Conservation (phyloP, 257 asterid species). For the Oldenlandia corymbosa region DNA sequence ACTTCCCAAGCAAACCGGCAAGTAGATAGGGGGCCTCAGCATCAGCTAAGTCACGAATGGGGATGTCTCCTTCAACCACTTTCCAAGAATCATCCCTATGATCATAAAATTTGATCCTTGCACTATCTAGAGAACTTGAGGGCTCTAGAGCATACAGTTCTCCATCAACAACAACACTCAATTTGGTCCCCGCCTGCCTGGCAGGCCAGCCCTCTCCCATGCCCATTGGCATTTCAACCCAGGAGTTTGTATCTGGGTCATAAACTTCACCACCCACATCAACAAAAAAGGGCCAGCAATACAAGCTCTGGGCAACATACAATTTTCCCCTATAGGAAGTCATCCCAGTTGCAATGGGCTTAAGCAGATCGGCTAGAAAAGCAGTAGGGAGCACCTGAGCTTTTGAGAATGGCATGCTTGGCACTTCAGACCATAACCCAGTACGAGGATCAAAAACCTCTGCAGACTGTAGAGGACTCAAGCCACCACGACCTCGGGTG, state of each 20-base stretch:
- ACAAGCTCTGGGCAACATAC: slow-evolving; percentile 85
- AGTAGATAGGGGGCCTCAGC: slow-evolving; percentile 78
- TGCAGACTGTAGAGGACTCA: slow-evolving; percentile 80
- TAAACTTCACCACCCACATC: slow-evolving; percentile 97
- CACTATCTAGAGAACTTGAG: slow-evolving; percentile 58
- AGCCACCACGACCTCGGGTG: slow-evolving; percentile 65
- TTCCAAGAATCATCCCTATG: slow-evolving; percentile 79
- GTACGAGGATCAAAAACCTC: slow-evolving; percentile 79
- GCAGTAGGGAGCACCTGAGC: slow-evolving; percentile 84
- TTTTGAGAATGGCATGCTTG: slow-evolving; percentile 87
- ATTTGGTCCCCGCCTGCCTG: slow-evolving; percentile 78
- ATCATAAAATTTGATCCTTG: slow-evolving; percentile 81
- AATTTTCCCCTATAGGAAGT: slow-evolving; percentile 73
- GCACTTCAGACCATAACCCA: slow-evolving; percentile 70
- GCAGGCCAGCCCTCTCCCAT: slow-evolving; percentile 99
- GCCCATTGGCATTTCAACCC: slow-evolving; percentile 88
- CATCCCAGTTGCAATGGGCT: slow-evolving; percentile 95
- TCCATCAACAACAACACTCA: slow-evolving; percentile 76
- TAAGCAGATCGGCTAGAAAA: slow-evolving; percentile 78
- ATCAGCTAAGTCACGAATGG: slow-evolving; percentile 51
- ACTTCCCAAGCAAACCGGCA: slow-evolving; percentile 71
- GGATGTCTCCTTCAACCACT: slow-evolving; percentile 72
- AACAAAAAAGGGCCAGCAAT: slow-evolving; percentile 90
- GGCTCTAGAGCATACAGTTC: slow-evolving; percentile 85
- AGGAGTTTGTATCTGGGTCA: slow-evolving; percentile 74